Percentiles rank a stretch among this genome's conserved stretches.
phyloP scores from a whole-genome alignment of 352 stramenopile genomes.

The Elongisporangium prolatum region DNA sequence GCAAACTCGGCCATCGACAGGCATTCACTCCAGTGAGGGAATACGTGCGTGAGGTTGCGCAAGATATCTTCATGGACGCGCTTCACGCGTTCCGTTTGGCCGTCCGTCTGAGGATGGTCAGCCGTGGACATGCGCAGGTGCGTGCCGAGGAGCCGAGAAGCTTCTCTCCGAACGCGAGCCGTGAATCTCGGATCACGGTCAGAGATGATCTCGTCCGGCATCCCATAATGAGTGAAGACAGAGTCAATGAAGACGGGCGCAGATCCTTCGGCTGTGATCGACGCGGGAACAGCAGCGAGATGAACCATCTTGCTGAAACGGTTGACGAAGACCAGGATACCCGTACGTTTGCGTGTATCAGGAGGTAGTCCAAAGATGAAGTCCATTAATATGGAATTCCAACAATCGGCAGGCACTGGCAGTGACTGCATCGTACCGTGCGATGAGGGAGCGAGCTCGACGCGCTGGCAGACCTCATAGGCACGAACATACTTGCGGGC shows the following conservation, averaged over 20 bases:
- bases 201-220: neutral
- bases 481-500: slow-evolving; percentile 8
- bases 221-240: neutral
- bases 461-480: slow-evolving; percentile 16
- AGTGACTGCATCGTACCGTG: slow-evolving; percentile 8
- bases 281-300: slow-evolving; percentile 1
- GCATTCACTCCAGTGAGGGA: slow-evolving; percentile 7
- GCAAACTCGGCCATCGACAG: slow-evolving; percentile 21
- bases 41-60: slow-evolving; percentile 14
- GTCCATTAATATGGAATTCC: slow-evolving; percentile 10
- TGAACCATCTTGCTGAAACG: slow-evolving; percentile 26
- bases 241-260: neutral
- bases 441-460: slow-evolving; percentile 7
- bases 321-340: slow-evolving; percentile 22
- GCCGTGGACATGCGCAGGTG: slow-evolving; percentile 15
- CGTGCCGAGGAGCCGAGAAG: slow-evolving; percentile 15
- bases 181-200: neutral
- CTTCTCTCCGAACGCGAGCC: slow-evolving; percentile 7
- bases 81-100: slow-evolving; percentile 23
- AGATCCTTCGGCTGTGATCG: slow-evolving; percentile 1
- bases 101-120: slow-evolving; percentile 18
- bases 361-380: slow-evolving; percentile 13
- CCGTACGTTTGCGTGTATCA: slow-evolving; percentile 5
- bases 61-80: slow-evolving; percentile 15
- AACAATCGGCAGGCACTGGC: slow-evolving; percentile 8